Conservation (phyloP, 129 eudicot genomes). For the Cynara cardunculus region DNA sequence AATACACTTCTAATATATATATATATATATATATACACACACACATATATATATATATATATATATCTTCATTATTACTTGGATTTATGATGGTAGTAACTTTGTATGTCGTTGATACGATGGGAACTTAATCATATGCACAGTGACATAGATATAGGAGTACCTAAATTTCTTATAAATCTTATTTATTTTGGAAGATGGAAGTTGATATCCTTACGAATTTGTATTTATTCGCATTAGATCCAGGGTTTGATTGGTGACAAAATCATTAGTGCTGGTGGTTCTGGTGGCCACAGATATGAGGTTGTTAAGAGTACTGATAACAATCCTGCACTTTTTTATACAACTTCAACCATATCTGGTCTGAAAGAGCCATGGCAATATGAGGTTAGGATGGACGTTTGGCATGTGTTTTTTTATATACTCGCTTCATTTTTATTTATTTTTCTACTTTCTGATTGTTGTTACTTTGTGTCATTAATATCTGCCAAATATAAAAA, state of each 20-base stretch:
- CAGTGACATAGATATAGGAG: too few relatives aligned
- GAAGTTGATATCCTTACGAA: neutral
- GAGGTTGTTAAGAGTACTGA: neutral
- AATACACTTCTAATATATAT: too few relatives aligned
- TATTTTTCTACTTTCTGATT: neutral
- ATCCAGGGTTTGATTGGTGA: neutral
- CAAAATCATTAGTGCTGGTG: neutral
- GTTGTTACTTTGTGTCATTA: neutral
- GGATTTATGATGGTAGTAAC: too few relatives aligned
- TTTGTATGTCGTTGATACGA: too few relatives aligned
- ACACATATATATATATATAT: too few relatives aligned
- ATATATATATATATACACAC: too few relatives aligned
- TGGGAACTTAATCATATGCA: too few relatives aligned
- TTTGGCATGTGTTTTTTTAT: neutral
- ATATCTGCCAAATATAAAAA: too few relatives aligned
- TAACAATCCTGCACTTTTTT: too few relatives aligned
- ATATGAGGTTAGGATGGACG: neutral
- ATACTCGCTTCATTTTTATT: neutral
- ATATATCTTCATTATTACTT: too few relatives aligned
- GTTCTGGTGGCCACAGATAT: neutral
- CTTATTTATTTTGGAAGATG: too few relatives aligned
- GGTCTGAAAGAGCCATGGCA: neutral
- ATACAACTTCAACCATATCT: neutral
- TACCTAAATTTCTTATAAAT: too few relatives aligned
- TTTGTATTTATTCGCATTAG: neutral